Percentiles rank a stretch among this genome's conserved stretches.
Evolutionary conservation across 106 monocot genomes (phyloP).

Genomic region (Triglochin maritima): DNA sequence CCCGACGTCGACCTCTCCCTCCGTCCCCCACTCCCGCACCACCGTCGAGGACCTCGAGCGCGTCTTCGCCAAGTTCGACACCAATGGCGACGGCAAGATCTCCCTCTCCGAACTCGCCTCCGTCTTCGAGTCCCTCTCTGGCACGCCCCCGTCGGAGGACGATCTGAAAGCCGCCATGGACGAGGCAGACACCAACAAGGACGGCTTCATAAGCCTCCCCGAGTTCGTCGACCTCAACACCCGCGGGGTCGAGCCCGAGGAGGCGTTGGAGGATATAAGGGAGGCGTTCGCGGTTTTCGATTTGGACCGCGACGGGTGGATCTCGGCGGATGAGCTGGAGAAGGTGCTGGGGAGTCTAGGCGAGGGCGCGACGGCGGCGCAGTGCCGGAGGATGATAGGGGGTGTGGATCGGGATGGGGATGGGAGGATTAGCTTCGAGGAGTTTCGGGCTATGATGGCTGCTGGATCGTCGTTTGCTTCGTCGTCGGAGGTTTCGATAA

Average conservation of each 20-base stretch:
- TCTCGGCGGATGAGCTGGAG: conserved; percentile 30
- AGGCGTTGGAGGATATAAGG: conserved; percentile 19
- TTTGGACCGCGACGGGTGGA: conserved; percentile 23
- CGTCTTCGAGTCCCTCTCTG: conserved; percentile 21
- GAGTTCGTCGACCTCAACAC: conserved; percentile 36
- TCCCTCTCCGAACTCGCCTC: conserved; percentile 33
- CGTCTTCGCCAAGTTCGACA: conserved; percentile 24
- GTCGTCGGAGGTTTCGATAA: too few species aligned
- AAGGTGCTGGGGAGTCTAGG: conserved; percentile 24
- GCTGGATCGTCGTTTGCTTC: too few species aligned
- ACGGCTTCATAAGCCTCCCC: conserved; percentile 40
- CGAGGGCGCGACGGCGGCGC: conserved; percentile 9
- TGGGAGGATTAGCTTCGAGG: conserved; percentile 30
- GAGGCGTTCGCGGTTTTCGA: conserved; percentile 35
- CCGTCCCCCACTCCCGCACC: background rate
- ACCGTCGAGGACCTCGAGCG: conserved; percentile 1
- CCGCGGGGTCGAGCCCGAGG: background rate
- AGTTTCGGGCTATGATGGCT: conserved; percentile 41
- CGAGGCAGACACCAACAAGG: conserved; percentile 41
- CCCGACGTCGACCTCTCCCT: background rate
- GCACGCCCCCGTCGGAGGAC: conserved; percentile 9
- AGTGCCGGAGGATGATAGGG: conserved; percentile 35
- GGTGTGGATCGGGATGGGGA: conserved; percentile 36
- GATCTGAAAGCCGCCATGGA: conserved; percentile 33
- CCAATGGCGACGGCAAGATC: conserved; percentile 53